A percentile compares a stretch with the other conserved stretches of the same genome.
Evolutionary conservation across 2,329 filamentous ascomycete genomes (phyloP).

Genomic region (Alternaria hordeiaustralica): DNA sequence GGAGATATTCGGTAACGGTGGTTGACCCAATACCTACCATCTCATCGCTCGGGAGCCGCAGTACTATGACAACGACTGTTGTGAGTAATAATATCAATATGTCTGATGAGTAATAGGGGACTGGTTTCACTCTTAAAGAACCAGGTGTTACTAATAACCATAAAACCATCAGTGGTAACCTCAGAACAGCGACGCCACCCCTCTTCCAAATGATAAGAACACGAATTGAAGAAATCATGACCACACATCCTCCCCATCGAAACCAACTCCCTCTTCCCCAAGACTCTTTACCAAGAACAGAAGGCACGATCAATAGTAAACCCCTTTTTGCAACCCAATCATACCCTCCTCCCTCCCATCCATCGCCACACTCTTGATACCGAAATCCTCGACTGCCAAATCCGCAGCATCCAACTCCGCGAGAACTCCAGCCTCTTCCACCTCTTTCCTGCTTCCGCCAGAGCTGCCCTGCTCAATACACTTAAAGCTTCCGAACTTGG

Average conservation of each 20-base stretch:
- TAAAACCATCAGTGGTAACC: neutral
- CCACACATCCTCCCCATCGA: neutral
- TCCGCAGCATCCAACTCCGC: slow-evolving; percentile 31
- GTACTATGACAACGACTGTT: neutral
- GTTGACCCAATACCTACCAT: neutral
- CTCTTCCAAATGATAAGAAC: neutral
- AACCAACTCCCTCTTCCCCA: neutral
- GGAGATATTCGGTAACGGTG: no score
- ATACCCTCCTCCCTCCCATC: slow-evolving; percentile 38
- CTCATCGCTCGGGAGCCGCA: neutral
- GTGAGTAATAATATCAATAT: neutral
- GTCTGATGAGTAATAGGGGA: neutral
- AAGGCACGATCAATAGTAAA: slow-evolving; percentile 30
- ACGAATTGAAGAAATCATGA: neutral
- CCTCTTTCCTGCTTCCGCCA: neutral
- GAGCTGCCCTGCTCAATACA: slow-evolving; percentile 26
- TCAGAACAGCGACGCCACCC: neutral
- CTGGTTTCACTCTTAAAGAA: neutral
- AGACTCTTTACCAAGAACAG: neutral
- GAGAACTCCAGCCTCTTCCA: slow-evolving; percentile 6
- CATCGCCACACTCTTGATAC: slow-evolving; percentile 26
- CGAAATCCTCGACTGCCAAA: slow-evolving; percentile 27
- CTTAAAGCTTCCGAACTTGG: slow-evolving; percentile 31
- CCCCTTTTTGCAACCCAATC: slow-evolving; percentile 41
- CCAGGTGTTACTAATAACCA: neutral